These are phyloP conservation scores for Fusarium newnesense DNA, from an alignment of 2,329 filamentous ascomycete species.

Conservation along the genomic window DNA sequence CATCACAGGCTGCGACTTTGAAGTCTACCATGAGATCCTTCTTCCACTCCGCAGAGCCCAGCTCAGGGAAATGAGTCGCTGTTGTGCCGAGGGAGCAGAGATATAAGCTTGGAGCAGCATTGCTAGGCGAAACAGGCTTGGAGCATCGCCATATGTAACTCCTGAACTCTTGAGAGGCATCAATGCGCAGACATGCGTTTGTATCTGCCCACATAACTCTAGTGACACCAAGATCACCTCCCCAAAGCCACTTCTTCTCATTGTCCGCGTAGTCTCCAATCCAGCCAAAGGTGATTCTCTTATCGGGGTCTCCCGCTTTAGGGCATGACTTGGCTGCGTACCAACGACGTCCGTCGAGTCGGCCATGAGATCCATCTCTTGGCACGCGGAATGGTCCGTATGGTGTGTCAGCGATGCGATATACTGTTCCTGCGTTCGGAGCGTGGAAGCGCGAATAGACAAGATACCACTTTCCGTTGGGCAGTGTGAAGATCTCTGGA, in stretches of 20 bases:
- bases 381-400: conserved; percentile 50
- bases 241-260: conserved; percentile 52
- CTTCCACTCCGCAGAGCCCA: conserved; percentile 29
- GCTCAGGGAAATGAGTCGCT: conserved; percentile 39
- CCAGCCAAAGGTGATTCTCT: conserved; percentile 50
- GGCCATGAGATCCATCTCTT: conserved; percentile 47
- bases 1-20: conserved; percentile 40
- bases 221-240: conserved; percentile 48
- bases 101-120: conserved; percentile 39
- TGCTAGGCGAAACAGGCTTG: conserved; percentile 35
- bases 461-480: conserved; percentile 51
- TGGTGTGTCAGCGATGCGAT: conserved; percentile 49
- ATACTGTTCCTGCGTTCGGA: conserved; percentile 50
- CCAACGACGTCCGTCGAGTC: conserved; percentile 50
- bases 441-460: conserved; percentile 49
- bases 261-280: conserved; percentile 47
- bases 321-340: conserved; percentile 52
- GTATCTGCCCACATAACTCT: conserved; percentile 46
- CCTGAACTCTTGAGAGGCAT: conserved; percentile 39
- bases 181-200: conserved; percentile 42
- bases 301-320: conserved; percentile 42
- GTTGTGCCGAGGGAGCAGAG: conserved; percentile 43
- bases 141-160: conserved; percentile 28
- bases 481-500: conserved; percentile 50
- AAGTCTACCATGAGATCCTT: conserved; percentile 41